Evolutionary conservation across 768 basidiomycete genomes (phyloP).

Genomic region (Harrya chromipes): DNA sequence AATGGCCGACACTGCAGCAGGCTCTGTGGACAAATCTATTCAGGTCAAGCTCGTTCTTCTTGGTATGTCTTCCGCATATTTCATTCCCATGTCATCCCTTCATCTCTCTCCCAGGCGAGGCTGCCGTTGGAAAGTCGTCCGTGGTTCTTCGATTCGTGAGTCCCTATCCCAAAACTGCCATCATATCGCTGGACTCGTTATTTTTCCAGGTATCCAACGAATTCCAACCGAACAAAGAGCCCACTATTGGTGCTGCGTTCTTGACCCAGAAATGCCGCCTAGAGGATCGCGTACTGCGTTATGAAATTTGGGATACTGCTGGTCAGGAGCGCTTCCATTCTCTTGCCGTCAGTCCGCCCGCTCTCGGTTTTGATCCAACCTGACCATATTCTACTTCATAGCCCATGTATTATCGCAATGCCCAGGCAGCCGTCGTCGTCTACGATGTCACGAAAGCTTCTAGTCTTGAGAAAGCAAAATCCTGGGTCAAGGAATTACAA

Average conservation of each 20-base stretch:
- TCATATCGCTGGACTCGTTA: slow-evolving; percentile 4
- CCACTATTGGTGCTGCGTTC: slow-evolving; percentile 97
- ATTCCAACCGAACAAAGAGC: slow-evolving; percentile 98
- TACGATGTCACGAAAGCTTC: slow-evolving; percentile 97
- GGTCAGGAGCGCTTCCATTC: slow-evolving; percentile 98
- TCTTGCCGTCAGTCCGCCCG: slow-evolving; percentile 64
- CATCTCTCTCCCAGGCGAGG: slow-evolving; percentile 65
- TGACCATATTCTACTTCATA: slow-evolving; percentile 26
- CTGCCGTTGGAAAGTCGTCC: slow-evolving; percentile 98
- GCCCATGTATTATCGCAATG: slow-evolving; percentile 99
- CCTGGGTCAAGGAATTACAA: slow-evolving; percentile 99
- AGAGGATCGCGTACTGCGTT: slow-evolving; percentile 89
- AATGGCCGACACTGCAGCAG: slow-evolving; percentile 77
- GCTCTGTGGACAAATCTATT: slow-evolving; percentile 81
- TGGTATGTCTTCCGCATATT: slow-evolving; percentile 48
- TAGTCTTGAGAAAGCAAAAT: slow-evolving; percentile 97
- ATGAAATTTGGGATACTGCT: slow-evolving; percentile 98
- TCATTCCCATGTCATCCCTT: not conserved
- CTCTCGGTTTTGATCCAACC: slow-evolving; percentile 1
- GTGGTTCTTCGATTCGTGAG: slow-evolving; percentile 94
- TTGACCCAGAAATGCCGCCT: slow-evolving; percentile 92
- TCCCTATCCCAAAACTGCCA: slow-evolving; percentile 11
- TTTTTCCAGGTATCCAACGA: slow-evolving; percentile 81
- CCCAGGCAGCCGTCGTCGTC: slow-evolving; percentile 96
- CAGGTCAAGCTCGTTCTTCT: slow-evolving; percentile 98